Evolutionary conservation across 2,329 filamentous ascomycete species (phyloP).

Genomic region (Rutstroemia sp.): DNA sequence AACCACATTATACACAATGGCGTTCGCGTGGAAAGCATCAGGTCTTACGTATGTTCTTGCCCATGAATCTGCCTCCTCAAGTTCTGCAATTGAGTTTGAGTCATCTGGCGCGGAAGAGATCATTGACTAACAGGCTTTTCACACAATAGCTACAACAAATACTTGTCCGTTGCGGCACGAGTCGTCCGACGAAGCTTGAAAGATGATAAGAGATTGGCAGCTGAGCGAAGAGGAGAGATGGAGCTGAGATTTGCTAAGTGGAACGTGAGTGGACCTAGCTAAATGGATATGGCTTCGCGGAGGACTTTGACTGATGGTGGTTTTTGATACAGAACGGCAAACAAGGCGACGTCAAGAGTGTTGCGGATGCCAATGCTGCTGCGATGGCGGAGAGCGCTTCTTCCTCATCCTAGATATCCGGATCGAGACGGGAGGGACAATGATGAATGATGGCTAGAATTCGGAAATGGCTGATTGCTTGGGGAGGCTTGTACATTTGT

Average conservation of each 20-base stretch:
- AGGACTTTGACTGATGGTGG: conserved; percentile 14
- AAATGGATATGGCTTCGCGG: background rate
- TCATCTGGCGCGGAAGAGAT: conserved; percentile 3
- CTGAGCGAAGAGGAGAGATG: conserved; percentile 84
- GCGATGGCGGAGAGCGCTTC: conserved; percentile 24
- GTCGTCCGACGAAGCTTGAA: conserved; percentile 95
- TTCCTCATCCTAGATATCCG: conserved; percentile 16
- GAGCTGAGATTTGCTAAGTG: conserved; percentile 91
- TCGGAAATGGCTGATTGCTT: conserved; percentile 1
- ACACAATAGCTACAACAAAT: conserved; percentile 91
- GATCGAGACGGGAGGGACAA: conserved; percentile 1
- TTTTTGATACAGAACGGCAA: conserved; percentile 71
- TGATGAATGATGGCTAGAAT: conserved; percentile 5
- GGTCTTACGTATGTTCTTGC: conserved; percentile 55
- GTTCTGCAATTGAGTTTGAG: no score
- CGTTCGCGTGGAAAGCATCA: conserved; percentile 96
- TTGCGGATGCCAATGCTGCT: conserved; percentile 50
- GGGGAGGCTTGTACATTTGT: conserved; percentile 25
- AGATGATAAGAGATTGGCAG: conserved; percentile 80
- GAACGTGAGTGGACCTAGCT: conserved; percentile 60
- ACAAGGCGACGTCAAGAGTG: conserved; percentile 75
- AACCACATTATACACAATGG: conserved; percentile 49
- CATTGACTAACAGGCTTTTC: conserved; percentile 27
- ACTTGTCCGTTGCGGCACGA: conserved; percentile 90
- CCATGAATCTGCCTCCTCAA: background rate